Evolutionary conservation across 139 green algal genomes (phyloP), one percentile per base, ranked within the genome.

Genomic region (Edaphochlamys debaryana): DNA sequence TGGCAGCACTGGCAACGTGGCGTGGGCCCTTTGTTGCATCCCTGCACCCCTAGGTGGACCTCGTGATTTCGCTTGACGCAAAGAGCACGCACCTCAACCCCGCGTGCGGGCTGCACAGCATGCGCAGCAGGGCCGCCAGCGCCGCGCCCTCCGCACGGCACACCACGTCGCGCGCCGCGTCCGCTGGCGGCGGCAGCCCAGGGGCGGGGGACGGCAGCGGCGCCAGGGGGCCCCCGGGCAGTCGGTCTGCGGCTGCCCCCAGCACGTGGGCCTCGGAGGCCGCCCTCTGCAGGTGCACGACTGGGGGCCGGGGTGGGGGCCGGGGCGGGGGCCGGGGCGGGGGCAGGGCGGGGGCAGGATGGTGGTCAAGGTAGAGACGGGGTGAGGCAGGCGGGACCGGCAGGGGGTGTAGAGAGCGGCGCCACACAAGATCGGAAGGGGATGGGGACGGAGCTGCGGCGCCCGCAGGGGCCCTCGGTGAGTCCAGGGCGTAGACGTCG

Each of bases 221-320:
- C 45, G 66, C 63, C 45, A 48, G 48, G 20, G 25, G 63, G 25
- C 45, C 50, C 40, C 63, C 77, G 30, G 63, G 77, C 77, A 83
- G 40, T 23, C 48, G 45, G 77, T 73, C 77, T 19, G 77, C 63
- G 4, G 64, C 77, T 22, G 67, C 41, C 45, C 77, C 77, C 64
- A 83, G 77, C 32, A 83, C 63, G 77, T 83, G 77, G 27, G 63
- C 63, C 45, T 66, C 63, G 25, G 38, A 22, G 29, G 77, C 77
- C 3, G 77, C 77, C 7, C 36, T 34, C 37, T 74, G 63, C 77
- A 83, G 77, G 64, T 83, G 77, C 30, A 75, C 42, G 11, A 69
- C 77, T 83, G 77, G 23, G 62, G 38, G 37, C 8, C 23, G 23
- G n/a, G n/a, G n/a, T n/a, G n/a, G n/a, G n/a, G n/a, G n/a, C n/a